A percentile compares a stretch with the other conserved stretches of the same genome.
Evolutionary conservation across 2,329 filamentous ascomycete species (phyloP).

Genomic region (Fusarium setosum): DNA sequence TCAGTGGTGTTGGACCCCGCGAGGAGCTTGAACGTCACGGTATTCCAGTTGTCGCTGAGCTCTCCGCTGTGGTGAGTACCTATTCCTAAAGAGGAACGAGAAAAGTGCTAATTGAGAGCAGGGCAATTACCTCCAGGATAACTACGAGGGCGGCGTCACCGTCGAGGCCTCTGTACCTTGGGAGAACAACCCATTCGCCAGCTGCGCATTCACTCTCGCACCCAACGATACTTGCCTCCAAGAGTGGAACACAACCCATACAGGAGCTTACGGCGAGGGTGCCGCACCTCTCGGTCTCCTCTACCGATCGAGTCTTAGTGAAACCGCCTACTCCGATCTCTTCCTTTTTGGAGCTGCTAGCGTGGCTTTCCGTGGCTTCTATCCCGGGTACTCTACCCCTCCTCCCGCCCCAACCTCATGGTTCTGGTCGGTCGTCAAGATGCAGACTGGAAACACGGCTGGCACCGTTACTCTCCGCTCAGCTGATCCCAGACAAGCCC

Average conservation of each 20-base stretch:
- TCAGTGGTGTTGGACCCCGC: slow-evolving; percentile 59
- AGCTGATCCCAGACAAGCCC: slow-evolving; percentile 70
- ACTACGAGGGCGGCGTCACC: slow-evolving; percentile 41
- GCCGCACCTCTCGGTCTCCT: slow-evolving; percentile 38
- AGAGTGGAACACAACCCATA: slow-evolving; percentile 41
- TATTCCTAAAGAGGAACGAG: neutral
- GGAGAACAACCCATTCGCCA: slow-evolving; percentile 28
- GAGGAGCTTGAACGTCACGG: slow-evolving; percentile 49
- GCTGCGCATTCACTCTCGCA: slow-evolving; percentile 14
- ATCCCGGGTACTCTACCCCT: slow-evolving; percentile 42
- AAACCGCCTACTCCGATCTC: slow-evolving; percentile 43
- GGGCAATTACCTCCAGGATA: slow-evolving; percentile 43
- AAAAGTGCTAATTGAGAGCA: neutral
- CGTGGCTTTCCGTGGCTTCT: slow-evolving; percentile 43
- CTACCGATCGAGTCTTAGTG: slow-evolving; percentile 43
- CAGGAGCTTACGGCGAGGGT: slow-evolving; percentile 39
- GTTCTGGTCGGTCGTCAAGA: slow-evolving; percentile 58
- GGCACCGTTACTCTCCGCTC: slow-evolving; percentile 71
- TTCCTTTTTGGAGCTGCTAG: slow-evolving; percentile 46
- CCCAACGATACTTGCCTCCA: slow-evolving; percentile 49
- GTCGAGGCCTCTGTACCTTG: slow-evolving; percentile 28
- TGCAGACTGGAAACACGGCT: slow-evolving; percentile 69
- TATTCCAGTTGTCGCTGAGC: slow-evolving; percentile 59
- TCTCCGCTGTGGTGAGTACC: slow-evolving; percentile 54
- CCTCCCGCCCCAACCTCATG: slow-evolving; percentile 45